Conservation (phyloP, 352 stramenopile genomes). For the Phytopythium sindhum region DNA sequence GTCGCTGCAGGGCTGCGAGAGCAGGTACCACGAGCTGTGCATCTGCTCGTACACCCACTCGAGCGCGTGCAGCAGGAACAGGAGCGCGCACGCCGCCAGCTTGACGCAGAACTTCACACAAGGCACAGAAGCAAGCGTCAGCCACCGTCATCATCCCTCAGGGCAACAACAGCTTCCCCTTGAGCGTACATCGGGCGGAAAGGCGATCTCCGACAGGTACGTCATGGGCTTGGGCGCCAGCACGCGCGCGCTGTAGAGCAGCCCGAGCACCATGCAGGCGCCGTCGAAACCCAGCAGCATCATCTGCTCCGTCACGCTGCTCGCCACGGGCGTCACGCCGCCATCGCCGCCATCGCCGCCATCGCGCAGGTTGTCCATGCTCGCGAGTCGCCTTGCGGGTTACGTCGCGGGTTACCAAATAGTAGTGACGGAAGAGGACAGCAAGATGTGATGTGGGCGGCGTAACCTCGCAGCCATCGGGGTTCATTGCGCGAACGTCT, state of each 20-base stretch:
- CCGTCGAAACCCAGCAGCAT: conserved; percentile 28
- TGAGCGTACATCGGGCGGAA: conserved; percentile 61
- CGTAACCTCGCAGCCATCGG: conserved; percentile 1
- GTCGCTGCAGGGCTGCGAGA: conserved; percentile 21
- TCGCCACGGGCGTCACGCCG: neutral
- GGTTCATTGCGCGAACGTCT: neutral
- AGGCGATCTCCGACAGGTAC: conserved; percentile 75
- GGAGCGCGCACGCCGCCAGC: conserved; percentile 35
- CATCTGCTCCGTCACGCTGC: conserved; percentile 13
- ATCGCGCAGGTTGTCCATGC: neutral
- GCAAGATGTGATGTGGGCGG: neutral
- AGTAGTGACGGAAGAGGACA: neutral
- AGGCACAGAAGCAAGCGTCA: conserved; percentile 4
- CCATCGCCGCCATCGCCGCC: neutral
- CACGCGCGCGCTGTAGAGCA: conserved; percentile 48
- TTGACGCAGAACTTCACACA: conserved; percentile 55
- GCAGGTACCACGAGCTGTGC: conserved; percentile 35
- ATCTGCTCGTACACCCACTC: conserved; percentile 50
- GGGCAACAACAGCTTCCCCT: neutral
- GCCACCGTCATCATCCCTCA: conserved; percentile 1
- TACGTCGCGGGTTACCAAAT: too few species aligned
- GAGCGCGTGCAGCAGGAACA: conserved; percentile 45
- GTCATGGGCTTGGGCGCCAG: conserved; percentile 60
- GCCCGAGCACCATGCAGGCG: conserved; percentile 50
- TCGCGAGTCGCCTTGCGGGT: too few species aligned